Percentiles rank a stretch among this genome's conserved stretches.
Conservation (phyloP, 163 green algal genomes). For the Scenedesmus sp. region DNA sequence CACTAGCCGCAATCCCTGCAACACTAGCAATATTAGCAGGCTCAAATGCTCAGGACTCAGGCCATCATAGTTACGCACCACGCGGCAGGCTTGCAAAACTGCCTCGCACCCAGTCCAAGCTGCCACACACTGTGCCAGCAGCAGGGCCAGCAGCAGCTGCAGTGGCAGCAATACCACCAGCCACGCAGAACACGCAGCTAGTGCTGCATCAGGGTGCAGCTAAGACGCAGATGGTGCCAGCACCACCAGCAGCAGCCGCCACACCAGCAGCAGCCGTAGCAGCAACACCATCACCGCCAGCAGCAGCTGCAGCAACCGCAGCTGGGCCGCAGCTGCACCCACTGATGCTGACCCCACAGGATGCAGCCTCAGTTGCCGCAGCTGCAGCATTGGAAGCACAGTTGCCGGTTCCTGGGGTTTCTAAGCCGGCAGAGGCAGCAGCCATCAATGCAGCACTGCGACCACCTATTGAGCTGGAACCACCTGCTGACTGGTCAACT, state of each 20-base stretch:
- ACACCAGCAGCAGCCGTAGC: not conserved
- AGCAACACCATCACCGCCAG: not conserved
- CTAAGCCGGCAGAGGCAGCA: not conserved
- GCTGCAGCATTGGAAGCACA: not conserved
- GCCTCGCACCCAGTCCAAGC: no score
- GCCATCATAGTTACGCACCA: no score
- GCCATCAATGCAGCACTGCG: not conserved
- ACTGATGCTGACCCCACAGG: not conserved
- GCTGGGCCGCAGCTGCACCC: not conserved
- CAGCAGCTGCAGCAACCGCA: not conserved
- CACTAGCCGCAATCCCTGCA: no score
- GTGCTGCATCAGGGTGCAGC: not conserved
- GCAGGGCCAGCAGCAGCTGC: constrained; percentile 16
- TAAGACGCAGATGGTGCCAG: not conserved
- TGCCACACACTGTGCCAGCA: no score
- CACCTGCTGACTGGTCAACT: no score
- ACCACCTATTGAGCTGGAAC: not conserved
- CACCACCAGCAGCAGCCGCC: not conserved
- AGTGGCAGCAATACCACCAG: not conserved
- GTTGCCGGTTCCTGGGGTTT: not conserved
- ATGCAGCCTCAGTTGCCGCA: not conserved
- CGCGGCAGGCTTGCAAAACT: no score
- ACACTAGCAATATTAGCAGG: no score
- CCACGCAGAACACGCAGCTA: not conserved
- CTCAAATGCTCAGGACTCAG: no score